Percentiles rank a stretch among this genome's conserved stretches.
These are phyloP conservation scores for Diaporthe humulicola DNA, from an alignment of 2,329 filamentous ascomycete species.

Conservation along the genomic window DNA sequence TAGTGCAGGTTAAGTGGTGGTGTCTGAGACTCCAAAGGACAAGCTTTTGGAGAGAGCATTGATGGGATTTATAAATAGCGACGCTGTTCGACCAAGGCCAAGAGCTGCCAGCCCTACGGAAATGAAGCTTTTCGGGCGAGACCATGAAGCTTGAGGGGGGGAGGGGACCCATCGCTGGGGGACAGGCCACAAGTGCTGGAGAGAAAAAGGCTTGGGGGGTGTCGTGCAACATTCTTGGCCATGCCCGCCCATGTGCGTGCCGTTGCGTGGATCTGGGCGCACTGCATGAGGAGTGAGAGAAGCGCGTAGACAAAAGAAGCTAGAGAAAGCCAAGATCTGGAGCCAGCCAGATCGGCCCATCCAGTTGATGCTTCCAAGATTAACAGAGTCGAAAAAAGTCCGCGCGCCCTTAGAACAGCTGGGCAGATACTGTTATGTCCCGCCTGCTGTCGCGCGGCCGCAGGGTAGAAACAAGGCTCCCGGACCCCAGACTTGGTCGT, in stretches of 20 bases:
- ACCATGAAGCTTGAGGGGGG: conserved; percentile 11
- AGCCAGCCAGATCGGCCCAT: conserved; percentile 18
- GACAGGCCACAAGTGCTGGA: conserved; percentile 10
- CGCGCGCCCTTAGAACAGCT: not conserved
- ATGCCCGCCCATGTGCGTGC: conserved; percentile 22
- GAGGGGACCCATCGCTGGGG: conserved; percentile 17
- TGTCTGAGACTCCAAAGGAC: conserved; percentile 7
- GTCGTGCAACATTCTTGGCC: conserved; percentile 16
- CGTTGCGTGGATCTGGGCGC: conserved; percentile 7
- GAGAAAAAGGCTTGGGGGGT: conserved; percentile 20
- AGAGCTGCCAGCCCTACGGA: conserved; percentile 33
- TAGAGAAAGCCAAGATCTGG: conserved; percentile 21
- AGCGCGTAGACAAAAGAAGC: not conserved
- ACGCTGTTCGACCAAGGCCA: conserved; percentile 20
- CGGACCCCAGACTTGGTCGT: conserved; percentile 23
- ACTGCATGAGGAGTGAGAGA: conserved; percentile 14
- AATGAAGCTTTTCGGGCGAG: conserved; percentile 32
- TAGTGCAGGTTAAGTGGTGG: not conserved
- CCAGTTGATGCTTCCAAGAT: conserved; percentile 24
- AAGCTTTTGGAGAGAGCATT: conserved; percentile 3
- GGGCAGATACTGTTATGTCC: not conserved
- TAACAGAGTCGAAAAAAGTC: conserved; percentile 3
- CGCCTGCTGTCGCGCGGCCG: no score
- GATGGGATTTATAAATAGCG: conserved; percentile 21
- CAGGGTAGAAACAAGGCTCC: conserved; percentile 1